Percentiles rank a stretch among this genome's conserved stretches.
Conservation (phyloP, 2,329 filamentous ascomycete species). For the Sclerotinia trifoliorum region DNA sequence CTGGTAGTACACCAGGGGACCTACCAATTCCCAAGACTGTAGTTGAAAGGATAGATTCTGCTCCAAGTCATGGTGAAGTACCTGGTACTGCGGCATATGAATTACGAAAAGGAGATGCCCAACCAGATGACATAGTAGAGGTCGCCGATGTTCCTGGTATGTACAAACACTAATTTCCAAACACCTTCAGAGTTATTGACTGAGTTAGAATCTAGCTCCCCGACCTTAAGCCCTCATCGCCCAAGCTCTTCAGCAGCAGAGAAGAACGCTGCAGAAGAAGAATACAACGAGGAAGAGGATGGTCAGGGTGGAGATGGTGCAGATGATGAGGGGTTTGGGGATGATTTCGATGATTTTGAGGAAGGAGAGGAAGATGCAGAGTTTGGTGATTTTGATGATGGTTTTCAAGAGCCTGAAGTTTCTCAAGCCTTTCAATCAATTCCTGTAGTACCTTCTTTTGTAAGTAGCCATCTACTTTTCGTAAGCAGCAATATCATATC, state of each 20-base stretch:
- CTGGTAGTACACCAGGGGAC: slow-evolving; percentile 38
- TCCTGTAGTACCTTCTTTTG: slow-evolving; percentile 43
- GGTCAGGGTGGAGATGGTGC: slow-evolving; percentile 33
- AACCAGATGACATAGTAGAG: slow-evolving; percentile 58
- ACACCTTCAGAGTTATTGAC: slow-evolving; percentile 54
- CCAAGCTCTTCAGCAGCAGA: slow-evolving; percentile 37
- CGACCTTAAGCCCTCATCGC: slow-evolving; percentile 44
- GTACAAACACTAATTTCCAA: slow-evolving; percentile 39
- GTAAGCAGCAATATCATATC: slow-evolving; percentile 21
- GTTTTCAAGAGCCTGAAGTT: slow-evolving; percentile 58
- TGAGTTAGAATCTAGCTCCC: slow-evolving; percentile 58
- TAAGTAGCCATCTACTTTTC: slow-evolving; percentile 43
- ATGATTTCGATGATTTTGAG: slow-evolving; percentile 70
- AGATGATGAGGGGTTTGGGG: slow-evolving; percentile 53
- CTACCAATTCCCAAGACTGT: slow-evolving; percentile 56
- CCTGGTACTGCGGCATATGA: slow-evolving; percentile 59
- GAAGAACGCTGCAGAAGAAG: slow-evolving; percentile 48
- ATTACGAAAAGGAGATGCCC: slow-evolving; percentile 55
- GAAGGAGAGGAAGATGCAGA: slow-evolving; percentile 52
- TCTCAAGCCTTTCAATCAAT: slow-evolving; percentile 40
- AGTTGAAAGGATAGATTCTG: slow-evolving; percentile 57
- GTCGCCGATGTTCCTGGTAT: slow-evolving; percentile 55
- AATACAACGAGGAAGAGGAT: slow-evolving; percentile 58
- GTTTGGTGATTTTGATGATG: slow-evolving; percentile 58
- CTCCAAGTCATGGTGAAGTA: slow-evolving; percentile 58